Percentiles rank a stretch among this genome's conserved stretches.
phyloP scores from a whole-genome alignment of 306 rosid genomes.

The Quercus mongolica region DNA sequence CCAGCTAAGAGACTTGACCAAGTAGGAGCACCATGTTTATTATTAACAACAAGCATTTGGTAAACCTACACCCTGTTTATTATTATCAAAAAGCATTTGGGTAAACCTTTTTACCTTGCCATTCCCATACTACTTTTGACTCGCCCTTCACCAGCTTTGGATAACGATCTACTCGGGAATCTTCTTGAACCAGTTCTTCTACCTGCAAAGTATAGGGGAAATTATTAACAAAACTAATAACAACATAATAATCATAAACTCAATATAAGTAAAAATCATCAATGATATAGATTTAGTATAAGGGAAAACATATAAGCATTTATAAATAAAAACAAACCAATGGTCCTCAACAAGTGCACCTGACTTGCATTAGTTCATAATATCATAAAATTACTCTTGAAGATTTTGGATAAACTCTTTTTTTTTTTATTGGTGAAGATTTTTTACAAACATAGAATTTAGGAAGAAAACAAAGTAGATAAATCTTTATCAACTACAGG shows the following conservation, averaged over 20 bases:
- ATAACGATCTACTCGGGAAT: conserved; percentile 80
- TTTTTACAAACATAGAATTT: neutral
- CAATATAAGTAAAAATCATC: neutral
- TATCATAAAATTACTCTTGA: neutral
- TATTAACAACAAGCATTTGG: too few relatives aligned
- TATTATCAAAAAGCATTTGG: neutral
- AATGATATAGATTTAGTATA: neutral
- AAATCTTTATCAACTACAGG: neutral
- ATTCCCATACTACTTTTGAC: conserved; percentile 92
- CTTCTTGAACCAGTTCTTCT: conserved; percentile 88
- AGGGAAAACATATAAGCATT: conserved; percentile 2
- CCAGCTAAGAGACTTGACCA: conserved; percentile 1
- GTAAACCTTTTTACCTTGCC: conserved; percentile 50
- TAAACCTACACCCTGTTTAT: too few relatives aligned
- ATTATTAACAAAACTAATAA: neutral
- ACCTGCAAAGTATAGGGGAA: conserved; percentile 48
- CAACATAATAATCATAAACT: neutral
- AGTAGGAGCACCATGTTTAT: neutral
- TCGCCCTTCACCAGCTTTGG: conserved; percentile 92
- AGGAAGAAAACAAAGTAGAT: neutral
- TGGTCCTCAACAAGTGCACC: neutral
- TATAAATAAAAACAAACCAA: neutral
- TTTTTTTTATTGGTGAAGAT: neutral
- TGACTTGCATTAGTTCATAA: neutral
- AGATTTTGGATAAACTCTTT: neutral